These are phyloP conservation scores for Solanum hybrid DNA, from an alignment of 305 asterid species.

Conservation along the genomic window DNA sequence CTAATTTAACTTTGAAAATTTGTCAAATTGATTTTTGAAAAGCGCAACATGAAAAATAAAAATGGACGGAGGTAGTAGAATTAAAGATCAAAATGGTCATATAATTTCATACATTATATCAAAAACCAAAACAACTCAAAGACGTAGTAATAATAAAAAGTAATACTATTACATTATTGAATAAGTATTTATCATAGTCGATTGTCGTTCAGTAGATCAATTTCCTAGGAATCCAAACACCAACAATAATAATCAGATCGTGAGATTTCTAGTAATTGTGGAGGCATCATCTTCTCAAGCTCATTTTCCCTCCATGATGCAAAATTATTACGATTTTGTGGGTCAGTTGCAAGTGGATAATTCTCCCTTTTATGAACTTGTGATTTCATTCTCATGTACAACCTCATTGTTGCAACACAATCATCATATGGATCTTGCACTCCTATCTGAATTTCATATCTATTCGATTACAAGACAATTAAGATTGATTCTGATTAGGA, in stretches of 20 bases:
- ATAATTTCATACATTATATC: neutral
- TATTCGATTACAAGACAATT: neutral
- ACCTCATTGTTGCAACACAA: conserved; percentile 66
- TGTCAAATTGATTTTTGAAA: no score
- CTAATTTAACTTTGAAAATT: no score
- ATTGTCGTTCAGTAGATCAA: neutral
- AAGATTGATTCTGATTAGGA: neutral
- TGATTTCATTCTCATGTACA: conserved; percentile 71
- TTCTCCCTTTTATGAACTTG: conserved; percentile 47
- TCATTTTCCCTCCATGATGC: conserved; percentile 62
- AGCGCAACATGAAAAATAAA: neutral
- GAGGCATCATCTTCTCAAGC: conserved; percentile 75
- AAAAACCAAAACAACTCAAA: neutral
- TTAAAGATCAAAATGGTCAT: no score
- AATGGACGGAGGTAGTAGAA: no score
- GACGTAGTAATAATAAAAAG: neutral
- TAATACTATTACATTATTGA: neutral
- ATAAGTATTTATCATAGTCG: neutral
- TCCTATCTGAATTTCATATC: conserved; percentile 74
- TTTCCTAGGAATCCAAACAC: conserved; percentile 51
- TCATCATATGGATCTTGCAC: conserved; percentile 86
- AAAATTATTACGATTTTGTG: conserved; percentile 59
- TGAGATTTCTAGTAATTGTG: conserved; percentile 55
- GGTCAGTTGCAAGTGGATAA: conserved; percentile 59
- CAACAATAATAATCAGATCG: conserved; percentile 81